Conservation (phyloP, 2,329 filamentous ascomycete genomes). For the Botrytis tulipae region DNA sequence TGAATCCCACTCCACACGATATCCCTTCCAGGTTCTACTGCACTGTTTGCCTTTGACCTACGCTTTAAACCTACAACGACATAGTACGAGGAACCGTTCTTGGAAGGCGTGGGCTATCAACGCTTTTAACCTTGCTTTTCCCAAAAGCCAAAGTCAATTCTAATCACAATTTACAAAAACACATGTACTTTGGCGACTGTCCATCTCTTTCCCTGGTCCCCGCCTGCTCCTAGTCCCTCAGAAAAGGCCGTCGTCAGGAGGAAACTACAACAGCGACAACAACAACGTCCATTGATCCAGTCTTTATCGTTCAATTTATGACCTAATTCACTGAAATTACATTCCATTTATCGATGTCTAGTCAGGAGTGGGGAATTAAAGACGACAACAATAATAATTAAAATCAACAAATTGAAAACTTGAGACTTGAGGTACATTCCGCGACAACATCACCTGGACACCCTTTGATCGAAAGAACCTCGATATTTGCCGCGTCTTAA, state of each 20-base stretch:
- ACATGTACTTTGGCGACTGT: background rate
- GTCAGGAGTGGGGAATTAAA: background rate
- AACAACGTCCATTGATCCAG: background rate
- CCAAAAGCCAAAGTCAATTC: background rate
- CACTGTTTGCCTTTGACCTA: background rate
- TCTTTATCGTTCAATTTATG: background rate
- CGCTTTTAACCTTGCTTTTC: background rate
- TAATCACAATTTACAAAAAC: background rate
- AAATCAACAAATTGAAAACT: constrained; percentile 4
- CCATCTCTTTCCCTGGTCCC: background rate
- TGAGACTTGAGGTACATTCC: constrained; percentile 3
- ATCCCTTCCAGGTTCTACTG: background rate
- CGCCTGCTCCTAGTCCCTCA: background rate
- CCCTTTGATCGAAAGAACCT: constrained; percentile 18
- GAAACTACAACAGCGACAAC: background rate
- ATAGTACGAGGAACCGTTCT: constrained; percentile 17
- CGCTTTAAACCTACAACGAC: background rate
- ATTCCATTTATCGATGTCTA: constrained; percentile 9
- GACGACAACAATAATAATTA: background rate
- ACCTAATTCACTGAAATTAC: background rate
- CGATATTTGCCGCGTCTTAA: constrained; percentile 45
- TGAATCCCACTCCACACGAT: constrained; percentile 7
- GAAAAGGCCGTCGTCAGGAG: background rate
- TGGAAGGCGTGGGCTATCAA: constrained; percentile 14
- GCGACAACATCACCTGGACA: constrained; percentile 5